Evolutionary conservation across 768 basidiomycete genomes (phyloP).

Genomic region (Collybiopsis confluens): DNA sequence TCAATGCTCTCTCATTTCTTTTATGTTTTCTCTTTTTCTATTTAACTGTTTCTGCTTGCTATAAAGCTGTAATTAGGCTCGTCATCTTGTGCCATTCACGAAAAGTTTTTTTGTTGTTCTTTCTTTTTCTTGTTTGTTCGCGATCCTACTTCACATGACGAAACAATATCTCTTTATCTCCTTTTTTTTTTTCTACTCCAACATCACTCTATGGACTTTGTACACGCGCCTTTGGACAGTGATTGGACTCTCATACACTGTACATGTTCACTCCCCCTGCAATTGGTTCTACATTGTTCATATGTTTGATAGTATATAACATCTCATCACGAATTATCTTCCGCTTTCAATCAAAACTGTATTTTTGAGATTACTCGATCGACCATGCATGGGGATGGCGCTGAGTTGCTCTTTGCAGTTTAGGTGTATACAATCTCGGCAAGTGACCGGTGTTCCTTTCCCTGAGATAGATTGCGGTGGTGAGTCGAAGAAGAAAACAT

Average conservation of each 20-base stretch:
- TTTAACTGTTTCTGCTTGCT: slow-evolving; percentile 4
- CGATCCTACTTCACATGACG: slow-evolving; percentile 3
- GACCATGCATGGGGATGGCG: no score
- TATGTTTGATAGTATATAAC: slow-evolving; percentile 3
- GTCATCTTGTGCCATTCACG: not conserved
- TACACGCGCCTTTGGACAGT: slow-evolving; percentile 34
- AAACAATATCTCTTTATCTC: slow-evolving; percentile 17
- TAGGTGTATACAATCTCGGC: not conserved
- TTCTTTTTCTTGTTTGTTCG: not conserved
- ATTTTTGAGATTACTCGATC: not conserved
- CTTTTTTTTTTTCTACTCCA: slow-evolving; percentile 10
- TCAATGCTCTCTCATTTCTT: not conserved
- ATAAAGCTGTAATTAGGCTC: not conserved
- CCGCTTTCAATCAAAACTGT: not conserved
- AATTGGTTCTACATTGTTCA: slow-evolving; percentile 7
- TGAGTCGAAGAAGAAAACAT: not conserved
- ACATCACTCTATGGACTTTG: slow-evolving; percentile 1
- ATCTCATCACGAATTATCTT: not conserved
- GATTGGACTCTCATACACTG: slow-evolving; percentile 57
- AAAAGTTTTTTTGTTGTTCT: not conserved
- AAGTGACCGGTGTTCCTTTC: not conserved
- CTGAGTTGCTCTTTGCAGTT: no score
- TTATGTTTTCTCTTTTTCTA: slow-evolving; percentile 9
- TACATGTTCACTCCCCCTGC: slow-evolving; percentile 37
- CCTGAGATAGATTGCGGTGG: not conserved